Base-by-base conservation (phyloP, 2,329 filamentous ascomycete species). In the Verticillium longisporum region DNA sequence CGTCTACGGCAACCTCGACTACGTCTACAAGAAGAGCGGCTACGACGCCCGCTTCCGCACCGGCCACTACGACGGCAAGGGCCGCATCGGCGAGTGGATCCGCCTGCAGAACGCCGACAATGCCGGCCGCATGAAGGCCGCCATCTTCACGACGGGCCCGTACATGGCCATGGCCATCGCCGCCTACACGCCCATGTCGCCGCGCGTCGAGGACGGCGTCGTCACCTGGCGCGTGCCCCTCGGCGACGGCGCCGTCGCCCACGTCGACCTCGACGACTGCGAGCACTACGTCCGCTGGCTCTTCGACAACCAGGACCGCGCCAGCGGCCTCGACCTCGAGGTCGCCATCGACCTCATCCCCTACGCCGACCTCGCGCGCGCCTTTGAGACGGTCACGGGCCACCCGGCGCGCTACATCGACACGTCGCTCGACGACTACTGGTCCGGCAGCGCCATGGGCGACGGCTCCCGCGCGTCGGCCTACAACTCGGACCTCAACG, bases 1-100 rank as follows among this genome's bases (percentile, higher is more conserved):
- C 65, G 71, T 77, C 53, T 82, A 78, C 62, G 79, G 78, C 1
- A 80, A 78, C 60, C 71, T 84, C 10, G 81, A 83, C 64, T 83
- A 78, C 62, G 73, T 66, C 1, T 75, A 76, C 61, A 81, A 82
- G 71, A 78, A 80, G 66, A 70, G 72, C 45, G 77, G 76, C 0
- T 84, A 78, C 62, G 71, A 80, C 53, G 72, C 77, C 0, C 72
- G 75, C 57, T 78, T 77, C 63, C 74, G 78, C 11, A 68, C 68
- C 1, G 81, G 80, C 1, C 81, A 84, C 69, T 81, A 81, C 57
- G 79, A 79, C 65, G 73, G 70, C 21, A 79, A 80, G 67, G 78
- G 79, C 10, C 68, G 79, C 11, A 65, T 81, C 6, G 76, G 70
- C 0, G 73, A 80, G 61, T 79, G 75, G 75, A 73, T 81, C n/a